Evolutionary conservation across 2,329 filamentous ascomycete species (phyloP), one percentile per base, ranked within the genome.

Genomic region (Fusarium guadeloupense): DNA sequence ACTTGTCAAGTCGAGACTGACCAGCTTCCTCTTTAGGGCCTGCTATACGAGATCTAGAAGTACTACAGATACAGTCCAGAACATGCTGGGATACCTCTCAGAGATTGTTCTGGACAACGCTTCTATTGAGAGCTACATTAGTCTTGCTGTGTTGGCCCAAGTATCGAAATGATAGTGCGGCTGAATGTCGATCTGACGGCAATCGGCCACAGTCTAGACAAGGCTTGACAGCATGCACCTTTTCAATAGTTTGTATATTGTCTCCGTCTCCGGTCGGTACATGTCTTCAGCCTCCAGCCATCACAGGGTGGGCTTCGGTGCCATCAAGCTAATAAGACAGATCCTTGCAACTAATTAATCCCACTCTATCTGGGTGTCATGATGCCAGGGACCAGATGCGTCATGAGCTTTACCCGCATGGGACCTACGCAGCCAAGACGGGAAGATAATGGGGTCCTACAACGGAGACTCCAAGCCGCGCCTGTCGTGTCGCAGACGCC

Each of bases 331-430:
- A 64, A 64, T 55, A 43, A 28, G 26, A 34, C 21, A 28, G 16
- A 57, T 31, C 60, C 60, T 55, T 61, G 60, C 28, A 59, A 44
- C 30, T 64, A 64, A 57, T 64, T 37, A 59, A 48, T 46, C 20
- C 43, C 41, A 48, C 55, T 40, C 45, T 44, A 37, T 47, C 40
- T 38, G 21, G 59, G 42, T 56, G 45, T 53, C 60, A 64, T 64
- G 46, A 64, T 65, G 57, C 57, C 42, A 45, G 47, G 47, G 47
- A 58, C 38, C 41, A 40, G 45, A 49, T 54, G 52, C 45, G 41
- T 64, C 53, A 64, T 64, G 53, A 54, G 53, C 35, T 40, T 50
- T 33, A 17, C 19, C 28, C 21, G 31, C 44, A 46, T 51, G 35
- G 60, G 55, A 40, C 26, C 41, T 34, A 21, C 44, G 39, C 25